Conservation (phyloP, 1,284 basidiomycete genomes). For the Lentinula novae-zelandiae region DNA sequence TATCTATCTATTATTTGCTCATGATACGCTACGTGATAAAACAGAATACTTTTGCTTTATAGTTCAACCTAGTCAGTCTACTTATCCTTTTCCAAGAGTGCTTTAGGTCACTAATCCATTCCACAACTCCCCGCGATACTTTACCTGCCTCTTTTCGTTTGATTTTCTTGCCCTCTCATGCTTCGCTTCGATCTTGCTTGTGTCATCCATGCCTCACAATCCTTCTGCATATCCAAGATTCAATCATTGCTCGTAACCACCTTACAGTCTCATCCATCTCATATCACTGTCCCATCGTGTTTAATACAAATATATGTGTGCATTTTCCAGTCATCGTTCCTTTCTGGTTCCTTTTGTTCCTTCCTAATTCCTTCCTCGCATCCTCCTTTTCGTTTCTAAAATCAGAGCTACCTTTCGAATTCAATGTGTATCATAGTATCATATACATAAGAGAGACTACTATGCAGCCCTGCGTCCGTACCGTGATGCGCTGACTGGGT, state of each 20-base stretch:
- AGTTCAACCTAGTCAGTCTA: not conserved
- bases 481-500: too few species aligned
- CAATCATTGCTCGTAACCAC: too few species aligned
- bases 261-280: too few species aligned
- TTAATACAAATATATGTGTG: not conserved
- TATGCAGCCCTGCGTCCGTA: too few species aligned
- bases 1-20: constrained; percentile 6
- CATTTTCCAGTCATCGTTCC: not conserved
- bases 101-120: not conserved
- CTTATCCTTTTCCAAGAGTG: not conserved
- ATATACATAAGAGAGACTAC: not conserved
- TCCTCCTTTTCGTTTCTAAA: not conserved
- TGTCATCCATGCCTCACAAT: not conserved
- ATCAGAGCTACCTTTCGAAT: not conserved
- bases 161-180: not conserved
- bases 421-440: not conserved
- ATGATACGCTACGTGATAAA: constrained; percentile 6
- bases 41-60: constrained; percentile 1
- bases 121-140: not conserved
- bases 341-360: not conserved
- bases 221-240: not conserved
- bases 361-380: not conserved
- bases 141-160: not conserved
- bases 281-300: not conserved
- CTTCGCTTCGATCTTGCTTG: not conserved